A percentile compares a stretch with the other conserved stretches of the same genome.
phyloP scores from a whole-genome alignment of 2,329 filamentous ascomycete genomes.

The Aureobasidium sp. region DNA sequence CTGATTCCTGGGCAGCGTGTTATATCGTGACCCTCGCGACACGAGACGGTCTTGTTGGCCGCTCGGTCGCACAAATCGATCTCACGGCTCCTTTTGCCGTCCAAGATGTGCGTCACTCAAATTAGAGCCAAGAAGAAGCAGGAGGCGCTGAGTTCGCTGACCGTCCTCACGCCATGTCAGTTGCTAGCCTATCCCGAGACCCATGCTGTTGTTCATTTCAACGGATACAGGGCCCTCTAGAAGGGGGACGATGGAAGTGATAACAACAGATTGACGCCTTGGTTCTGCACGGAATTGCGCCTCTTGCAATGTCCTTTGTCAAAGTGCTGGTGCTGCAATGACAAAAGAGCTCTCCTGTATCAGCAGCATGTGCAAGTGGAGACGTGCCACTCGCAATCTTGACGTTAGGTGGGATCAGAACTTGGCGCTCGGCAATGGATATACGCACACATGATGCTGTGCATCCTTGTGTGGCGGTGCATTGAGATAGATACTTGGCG shows the following conservation, averaged over 20 bases:
- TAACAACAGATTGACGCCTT: not conserved
- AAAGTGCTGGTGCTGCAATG: not conserved
- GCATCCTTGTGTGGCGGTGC: not conserved
- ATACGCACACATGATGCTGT: not conserved
- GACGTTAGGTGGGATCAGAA: not conserved
- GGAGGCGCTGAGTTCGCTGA: conserved; percentile 1
- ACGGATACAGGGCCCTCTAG: not conserved
- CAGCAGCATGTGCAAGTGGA: not conserved
- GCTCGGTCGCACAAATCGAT: conserved; percentile 5
- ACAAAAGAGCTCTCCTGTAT: not conserved
- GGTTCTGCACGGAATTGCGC: not conserved
- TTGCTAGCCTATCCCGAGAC: not conserved
- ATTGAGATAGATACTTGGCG: not conserved
- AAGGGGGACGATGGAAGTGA: not conserved
- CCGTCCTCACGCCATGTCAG: conserved; percentile 9
- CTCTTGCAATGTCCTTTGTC: not conserved
- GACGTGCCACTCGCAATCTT: conserved; percentile 2
- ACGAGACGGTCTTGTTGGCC: not conserved
- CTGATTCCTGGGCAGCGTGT: not conserved
- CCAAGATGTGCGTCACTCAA: conserved; percentile 1
- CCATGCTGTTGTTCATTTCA: not conserved
- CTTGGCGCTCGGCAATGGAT: not conserved
- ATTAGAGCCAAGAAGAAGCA: conserved; percentile 10
- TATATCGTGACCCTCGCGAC: conserved; percentile 1
- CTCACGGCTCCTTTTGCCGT: not conserved